phyloP scores from a whole-genome alignment of 805 yeast genomes.

The Soucietia sequanensis region DNA sequence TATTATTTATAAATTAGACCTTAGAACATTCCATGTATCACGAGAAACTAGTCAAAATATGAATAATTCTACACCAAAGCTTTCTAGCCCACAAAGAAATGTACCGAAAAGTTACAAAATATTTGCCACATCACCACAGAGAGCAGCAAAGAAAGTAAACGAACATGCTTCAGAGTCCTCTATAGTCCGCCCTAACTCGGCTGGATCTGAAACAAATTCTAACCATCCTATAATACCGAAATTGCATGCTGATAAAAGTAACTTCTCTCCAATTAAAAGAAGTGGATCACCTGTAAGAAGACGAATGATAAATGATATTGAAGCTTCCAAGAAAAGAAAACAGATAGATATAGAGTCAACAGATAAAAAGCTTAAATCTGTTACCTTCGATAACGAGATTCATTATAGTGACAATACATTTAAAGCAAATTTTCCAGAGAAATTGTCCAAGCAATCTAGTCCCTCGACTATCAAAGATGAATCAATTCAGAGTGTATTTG shows the following conservation, averaged over 20 bases:
- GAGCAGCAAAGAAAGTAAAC: not conserved
- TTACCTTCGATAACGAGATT: constrained; percentile 8
- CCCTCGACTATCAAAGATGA: too few relatives aligned
- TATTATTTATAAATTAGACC: too few relatives aligned
- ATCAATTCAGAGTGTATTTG: too few relatives aligned
- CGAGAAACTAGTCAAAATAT: too few relatives aligned
- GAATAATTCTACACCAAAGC: too few relatives aligned
- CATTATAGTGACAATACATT: too few relatives aligned
- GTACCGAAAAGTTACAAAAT: not conserved
- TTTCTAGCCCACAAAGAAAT: not conserved
- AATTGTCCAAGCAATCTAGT: too few relatives aligned
- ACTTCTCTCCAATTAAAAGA: constrained; percentile 24
- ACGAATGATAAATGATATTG: constrained; percentile 27
- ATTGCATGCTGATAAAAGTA: too few relatives aligned
- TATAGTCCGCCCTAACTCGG: not conserved
- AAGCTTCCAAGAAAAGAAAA: constrained; percentile 16
- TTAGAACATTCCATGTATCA: too few relatives aligned
- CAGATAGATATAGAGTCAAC: constrained; percentile 19
- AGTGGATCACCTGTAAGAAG: constrained; percentile 38
- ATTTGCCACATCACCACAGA: constrained; percentile 1
- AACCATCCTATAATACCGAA: too few relatives aligned
- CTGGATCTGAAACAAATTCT: not conserved
- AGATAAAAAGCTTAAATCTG: constrained; percentile 3
- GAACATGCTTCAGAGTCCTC: not conserved
- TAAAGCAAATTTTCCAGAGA: too few relatives aligned